Evolutionary conservation across 1,139 yeast genomes (phyloP).

Genomic region (Debaryomyces psychrophilus): DNA sequence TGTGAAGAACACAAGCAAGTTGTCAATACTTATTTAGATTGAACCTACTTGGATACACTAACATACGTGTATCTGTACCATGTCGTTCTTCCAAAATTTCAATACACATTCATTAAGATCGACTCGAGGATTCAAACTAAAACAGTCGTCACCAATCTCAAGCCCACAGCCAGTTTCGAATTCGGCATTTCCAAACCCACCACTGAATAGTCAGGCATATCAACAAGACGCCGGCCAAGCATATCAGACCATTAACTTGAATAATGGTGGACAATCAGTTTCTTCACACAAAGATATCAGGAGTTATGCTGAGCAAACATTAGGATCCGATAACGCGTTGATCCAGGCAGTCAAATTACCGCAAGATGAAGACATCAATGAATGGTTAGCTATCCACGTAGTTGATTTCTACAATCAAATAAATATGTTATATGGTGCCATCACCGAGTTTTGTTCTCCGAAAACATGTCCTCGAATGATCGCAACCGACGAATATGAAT

Average conservation of each 20-base stretch:
- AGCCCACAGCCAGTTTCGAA: constrained; percentile 43
- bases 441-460: constrained; percentile 96
- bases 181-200: constrained; percentile 37
- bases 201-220: constrained; percentile 23
- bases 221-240: constrained; percentile 27
- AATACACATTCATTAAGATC: constrained; percentile 58
- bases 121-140: constrained; percentile 56
- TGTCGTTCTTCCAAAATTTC: constrained; percentile 61
- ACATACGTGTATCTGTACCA: constrained; percentile 13
- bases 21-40: not conserved
- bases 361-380: constrained; percentile 86
- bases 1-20: constrained; percentile 7
- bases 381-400: constrained; percentile 95
- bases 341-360: constrained; percentile 94
- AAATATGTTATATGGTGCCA: constrained; percentile 94
- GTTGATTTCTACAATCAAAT: constrained; percentile 92
- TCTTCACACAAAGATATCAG: constrained; percentile 73
- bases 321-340: constrained; percentile 89
- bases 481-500: constrained; percentile 95
- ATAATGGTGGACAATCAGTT: constrained; percentile 40
- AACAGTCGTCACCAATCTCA: constrained; percentile 45
- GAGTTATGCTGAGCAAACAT: constrained; percentile 88
- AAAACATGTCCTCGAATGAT: constrained; percentile 92
- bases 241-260: constrained; percentile 30
- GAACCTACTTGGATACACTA: not conserved